phyloP scores from a whole-genome alignment of 352 stramenopile species.

The Discostella stelligera region DNA sequence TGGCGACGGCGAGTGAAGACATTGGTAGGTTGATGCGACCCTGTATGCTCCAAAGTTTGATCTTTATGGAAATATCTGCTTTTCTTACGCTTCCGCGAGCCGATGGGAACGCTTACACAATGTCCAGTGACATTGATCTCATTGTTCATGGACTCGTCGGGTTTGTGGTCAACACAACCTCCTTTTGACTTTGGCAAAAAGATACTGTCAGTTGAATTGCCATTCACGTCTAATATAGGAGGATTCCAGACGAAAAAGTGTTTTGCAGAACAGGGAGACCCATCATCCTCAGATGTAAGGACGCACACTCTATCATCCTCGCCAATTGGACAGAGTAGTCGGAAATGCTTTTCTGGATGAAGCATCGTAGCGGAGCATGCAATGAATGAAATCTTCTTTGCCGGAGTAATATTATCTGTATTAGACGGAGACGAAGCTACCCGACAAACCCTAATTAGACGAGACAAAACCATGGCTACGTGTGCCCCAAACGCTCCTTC shows the following conservation, averaged over 20 bases:
- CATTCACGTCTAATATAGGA: conserved; percentile 59
- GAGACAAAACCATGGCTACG: conserved; percentile 77
- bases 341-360: conserved; percentile 91
- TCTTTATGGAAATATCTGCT: conserved; percentile 16
- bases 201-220: conserved; percentile 34
- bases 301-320: conserved; percentile 78
- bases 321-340: conserved; percentile 86
- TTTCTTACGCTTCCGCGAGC: conserved; percentile 11
- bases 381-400: conserved; percentile 79
- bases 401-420: not conserved
- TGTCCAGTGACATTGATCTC: conserved; percentile 6
- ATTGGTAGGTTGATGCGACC: conserved; percentile 11
- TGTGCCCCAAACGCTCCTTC: conserved; percentile 88
- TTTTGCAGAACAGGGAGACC: conserved; percentile 88
- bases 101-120: conserved; percentile 20
- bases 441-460: conserved; percentile 55
- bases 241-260: conserved; percentile 96
- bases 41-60: conserved; percentile 4
- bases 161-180: not conserved
- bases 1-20: conserved; percentile 54
- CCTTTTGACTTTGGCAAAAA: conserved; percentile 38
- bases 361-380: conserved; percentile 95
- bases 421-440: conserved; percentile 36
- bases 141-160: conserved; percentile 7
- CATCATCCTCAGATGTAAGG: conserved; percentile 83